These are phyloP conservation scores for Gleditsia sinensis DNA, from an alignment of 306 rosid genomes.

Conservation along the genomic window DNA sequence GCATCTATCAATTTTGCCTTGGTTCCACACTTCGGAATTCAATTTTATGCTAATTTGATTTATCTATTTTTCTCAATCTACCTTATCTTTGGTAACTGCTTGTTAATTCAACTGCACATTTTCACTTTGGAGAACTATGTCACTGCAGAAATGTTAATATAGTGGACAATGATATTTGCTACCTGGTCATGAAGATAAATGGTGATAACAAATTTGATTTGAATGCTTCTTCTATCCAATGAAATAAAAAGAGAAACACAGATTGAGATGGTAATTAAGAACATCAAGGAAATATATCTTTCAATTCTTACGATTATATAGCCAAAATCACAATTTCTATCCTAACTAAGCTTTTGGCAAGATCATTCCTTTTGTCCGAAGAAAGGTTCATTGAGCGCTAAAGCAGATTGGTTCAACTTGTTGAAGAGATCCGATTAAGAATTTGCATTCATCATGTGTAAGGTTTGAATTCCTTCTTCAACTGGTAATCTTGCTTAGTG, in stretches of 20 bases:
- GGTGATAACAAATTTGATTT: conserved; percentile 13
- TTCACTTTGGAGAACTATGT: not conserved
- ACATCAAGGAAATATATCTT: not conserved
- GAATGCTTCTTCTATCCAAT: not conserved
- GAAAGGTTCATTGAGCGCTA: too few species aligned
- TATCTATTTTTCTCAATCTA: not conserved
- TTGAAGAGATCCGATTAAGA: too few species aligned
- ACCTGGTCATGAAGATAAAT: not conserved
- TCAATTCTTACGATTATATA: not conserved
- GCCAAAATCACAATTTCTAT: conserved; percentile 16
- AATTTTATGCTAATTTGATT: not conserved
- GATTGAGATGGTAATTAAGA: not conserved
- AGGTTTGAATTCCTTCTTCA: too few species aligned
- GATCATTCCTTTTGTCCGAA: conserved; percentile 16
- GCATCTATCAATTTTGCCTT: too few species aligned
- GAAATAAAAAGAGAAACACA: not conserved
- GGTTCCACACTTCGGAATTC: not conserved
- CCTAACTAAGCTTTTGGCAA: not conserved
- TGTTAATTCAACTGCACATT: not conserved
- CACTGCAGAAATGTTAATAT: not conserved
- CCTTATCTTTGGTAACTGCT: not conserved
- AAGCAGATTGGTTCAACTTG: too few species aligned
- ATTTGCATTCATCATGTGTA: too few species aligned
- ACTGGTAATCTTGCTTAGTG: too few species aligned
- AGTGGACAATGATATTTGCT: not conserved